These are phyloP conservation scores for Thelonectria discophora DNA, from an alignment of 2,329 filamentous ascomycete genomes.

Conservation along the genomic window DNA sequence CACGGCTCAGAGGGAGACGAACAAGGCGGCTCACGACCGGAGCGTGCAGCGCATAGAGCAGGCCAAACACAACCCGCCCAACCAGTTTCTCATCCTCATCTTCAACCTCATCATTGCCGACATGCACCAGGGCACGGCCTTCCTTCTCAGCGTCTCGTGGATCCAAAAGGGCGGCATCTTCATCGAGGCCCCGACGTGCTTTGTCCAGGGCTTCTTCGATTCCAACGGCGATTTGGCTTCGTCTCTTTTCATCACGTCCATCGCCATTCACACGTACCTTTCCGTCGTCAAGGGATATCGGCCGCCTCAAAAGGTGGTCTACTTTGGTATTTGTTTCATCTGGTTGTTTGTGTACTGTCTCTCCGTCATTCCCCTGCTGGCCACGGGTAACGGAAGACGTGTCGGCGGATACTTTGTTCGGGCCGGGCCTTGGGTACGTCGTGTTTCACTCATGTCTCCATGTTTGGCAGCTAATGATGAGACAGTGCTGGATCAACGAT, in stretches of 20 bases:
- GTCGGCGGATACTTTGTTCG: conserved; percentile 64
- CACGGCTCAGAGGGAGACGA: conserved; percentile 20
- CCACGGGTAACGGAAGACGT: conserved; percentile 52
- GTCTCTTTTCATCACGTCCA: conserved; percentile 71
- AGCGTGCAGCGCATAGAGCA: conserved; percentile 18
- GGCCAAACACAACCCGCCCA: conserved; percentile 48
- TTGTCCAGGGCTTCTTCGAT: conserved; percentile 72
- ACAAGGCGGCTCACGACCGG: conserved; percentile 18
- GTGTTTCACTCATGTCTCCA: background rate
- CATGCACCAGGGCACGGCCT: conserved; percentile 70
- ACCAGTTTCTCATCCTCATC: conserved; percentile 75
- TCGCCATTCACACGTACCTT: conserved; percentile 73
- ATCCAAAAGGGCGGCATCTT: conserved; percentile 61
- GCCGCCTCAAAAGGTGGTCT: conserved; percentile 61
- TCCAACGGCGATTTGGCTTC: conserved; percentile 72
- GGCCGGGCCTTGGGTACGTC: conserved; percentile 66
- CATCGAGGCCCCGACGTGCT: conserved; percentile 63
- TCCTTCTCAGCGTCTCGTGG: conserved; percentile 69
- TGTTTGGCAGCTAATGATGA: background rate
- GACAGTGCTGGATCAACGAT: conserved; percentile 69
- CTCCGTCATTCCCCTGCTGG: conserved; percentile 58
- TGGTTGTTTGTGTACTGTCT: conserved; percentile 69
- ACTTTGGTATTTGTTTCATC: conserved; percentile 53
- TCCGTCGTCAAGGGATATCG: conserved; percentile 66
- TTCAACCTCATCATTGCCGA: conserved; percentile 75